Base-by-base conservation (phyloP, 306 rosid genomes). In the Parietaria judaica region DNA sequence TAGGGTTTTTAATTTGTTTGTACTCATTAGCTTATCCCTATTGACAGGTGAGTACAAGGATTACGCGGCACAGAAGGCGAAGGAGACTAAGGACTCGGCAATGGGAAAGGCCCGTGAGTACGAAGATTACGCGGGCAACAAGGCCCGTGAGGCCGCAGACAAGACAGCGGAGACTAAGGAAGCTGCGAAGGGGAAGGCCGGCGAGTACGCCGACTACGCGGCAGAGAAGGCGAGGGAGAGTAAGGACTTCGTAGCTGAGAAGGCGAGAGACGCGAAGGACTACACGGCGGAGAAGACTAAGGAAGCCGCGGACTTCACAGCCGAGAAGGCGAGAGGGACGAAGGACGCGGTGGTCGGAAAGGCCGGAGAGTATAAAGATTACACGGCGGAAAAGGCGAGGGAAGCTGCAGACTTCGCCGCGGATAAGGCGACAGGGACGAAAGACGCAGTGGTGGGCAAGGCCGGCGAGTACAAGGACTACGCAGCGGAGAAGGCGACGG, bases 131-230 rank as follows among this genome's bases (percentile, higher is more conserved):
- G 60, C 56, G 10, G 55, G 38, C 52, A 65, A 66, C 57, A 70
- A 44, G 58, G 39, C 63, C n/a, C 63, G 36, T 4, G 5, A 46
- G 36, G 53, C 39, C 5, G 61, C 46, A 34, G 84, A 83, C 81
- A 85, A 75, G 55, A 73, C 79, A 0, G 78, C 77, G 38, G 86
- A 85, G 64, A n/a, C 53, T 4, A 49, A 11, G 14, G 69, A 63
- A 0, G 34, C 35, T 39, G 50, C 56, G 17, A 56, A 13, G 75
- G 76, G 64, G 59, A 66, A 17, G 47, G 34, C 54, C 4, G 13
- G 12, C 2, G 66, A 52, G 37, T 37, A 64, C 2, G 47, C 38
- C 15, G 58, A 57, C 14, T 51, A 14, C 15, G 8, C 67, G 2
- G 47, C 46, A 36, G 68, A 61, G 16, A 68, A 55, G 0, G 60